Conservation (phyloP, 306 rosid species). For the Boehmeria nivea region DNA sequence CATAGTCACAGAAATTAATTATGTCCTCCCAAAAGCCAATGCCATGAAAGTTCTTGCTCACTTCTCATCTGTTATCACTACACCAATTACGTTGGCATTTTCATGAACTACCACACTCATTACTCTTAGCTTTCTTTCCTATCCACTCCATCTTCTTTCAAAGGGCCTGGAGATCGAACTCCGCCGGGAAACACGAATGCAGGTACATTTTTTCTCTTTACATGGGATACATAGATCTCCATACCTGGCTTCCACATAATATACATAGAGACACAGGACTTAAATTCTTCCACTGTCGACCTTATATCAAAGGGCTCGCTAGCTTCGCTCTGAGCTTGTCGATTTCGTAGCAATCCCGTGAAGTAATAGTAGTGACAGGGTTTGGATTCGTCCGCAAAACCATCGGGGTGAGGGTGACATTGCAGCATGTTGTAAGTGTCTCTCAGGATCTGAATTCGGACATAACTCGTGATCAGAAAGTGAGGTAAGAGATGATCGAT, state of each 20-base stretch:
- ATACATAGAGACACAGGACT: conserved; percentile 71
- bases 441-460: conserved; percentile 93
- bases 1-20: no score
- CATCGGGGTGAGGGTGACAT: conserved; percentile 91
- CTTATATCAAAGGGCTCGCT: conserved; percentile 90
- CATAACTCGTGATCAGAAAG: no score
- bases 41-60: no score
- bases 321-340: conserved; percentile 65
- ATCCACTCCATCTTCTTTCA: no score
- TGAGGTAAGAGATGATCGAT: no score
- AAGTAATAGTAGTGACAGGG: conserved; percentile 81
- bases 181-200: conserved; percentile 55
- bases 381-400: conserved; percentile 57
- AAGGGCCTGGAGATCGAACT: no score
- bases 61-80: no score
- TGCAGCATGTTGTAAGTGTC: conserved; percentile 85
- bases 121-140: no score
- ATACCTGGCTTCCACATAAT: conserved; percentile 82
- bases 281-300: conserved; percentile 84
- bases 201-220: conserved; percentile 82
- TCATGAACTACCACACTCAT: no score
- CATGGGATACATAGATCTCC: conserved; percentile 83
- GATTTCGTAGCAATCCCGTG: conserved; percentile 91
- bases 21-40: no score
- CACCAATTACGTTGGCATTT: no score